Conservation (phyloP, 2,329 filamentous ascomycete species). For the Sclerotinia subarctica region DNA sequence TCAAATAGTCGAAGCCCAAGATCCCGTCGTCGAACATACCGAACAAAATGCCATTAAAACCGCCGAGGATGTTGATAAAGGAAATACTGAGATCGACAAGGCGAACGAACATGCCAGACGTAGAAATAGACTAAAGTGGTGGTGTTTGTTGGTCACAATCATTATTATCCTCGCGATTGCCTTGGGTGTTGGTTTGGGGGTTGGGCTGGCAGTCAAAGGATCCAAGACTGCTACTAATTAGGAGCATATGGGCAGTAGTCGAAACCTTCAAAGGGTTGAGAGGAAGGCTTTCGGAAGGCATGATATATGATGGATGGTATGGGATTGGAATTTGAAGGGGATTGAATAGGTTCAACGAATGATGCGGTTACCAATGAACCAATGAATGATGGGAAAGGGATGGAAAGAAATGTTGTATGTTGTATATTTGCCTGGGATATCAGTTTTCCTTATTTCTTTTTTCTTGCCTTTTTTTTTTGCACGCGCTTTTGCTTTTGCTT, state of each 20-base stretch:
- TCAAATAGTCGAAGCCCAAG: slow-evolving; percentile 70
- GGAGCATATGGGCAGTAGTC: background rate
- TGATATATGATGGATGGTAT: background rate
- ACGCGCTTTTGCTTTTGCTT: background rate
- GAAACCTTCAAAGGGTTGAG: background rate
- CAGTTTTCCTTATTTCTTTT: slow-evolving; percentile 2
- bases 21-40: slow-evolving; percentile 57
- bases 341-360: slow-evolving; percentile 2
- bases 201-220: slow-evolving; percentile 30
- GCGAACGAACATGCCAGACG: slow-evolving; percentile 65
- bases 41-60: slow-evolving; percentile 66
- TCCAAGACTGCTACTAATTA: slow-evolving; percentile 24
- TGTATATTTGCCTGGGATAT: slow-evolving; percentile 17
- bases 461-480: background rate
- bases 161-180: slow-evolving; percentile 58
- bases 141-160: slow-evolving; percentile 61
- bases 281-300: background rate
- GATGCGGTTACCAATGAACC: slow-evolving; percentile 2
- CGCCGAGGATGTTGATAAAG: slow-evolving; percentile 63
- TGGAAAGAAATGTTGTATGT: slow-evolving; percentile 14
- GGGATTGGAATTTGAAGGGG: slow-evolving; percentile 8
- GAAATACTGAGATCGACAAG: slow-evolving; percentile 65
- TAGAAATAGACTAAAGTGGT: slow-evolving; percentile 78
- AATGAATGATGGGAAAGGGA: background rate
- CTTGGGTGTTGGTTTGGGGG: slow-evolving; percentile 47